These are phyloP conservation scores for Penicillium coprophilum DNA, from an alignment of 495 filamentous ascomycete genomes.

Conservation along the genomic window DNA sequence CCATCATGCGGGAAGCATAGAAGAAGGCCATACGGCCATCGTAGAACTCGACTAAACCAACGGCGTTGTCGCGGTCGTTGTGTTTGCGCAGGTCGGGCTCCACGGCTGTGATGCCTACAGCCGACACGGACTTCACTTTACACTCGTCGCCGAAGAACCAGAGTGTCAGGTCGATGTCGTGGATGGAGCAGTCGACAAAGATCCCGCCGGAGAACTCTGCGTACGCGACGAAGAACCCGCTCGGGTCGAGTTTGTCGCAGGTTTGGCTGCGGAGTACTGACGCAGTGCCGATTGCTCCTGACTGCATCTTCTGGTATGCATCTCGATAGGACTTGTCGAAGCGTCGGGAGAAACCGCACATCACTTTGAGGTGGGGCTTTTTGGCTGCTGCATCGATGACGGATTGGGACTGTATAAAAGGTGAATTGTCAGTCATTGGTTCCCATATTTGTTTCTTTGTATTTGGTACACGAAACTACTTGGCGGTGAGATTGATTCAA, in stretches of 20 bases:
- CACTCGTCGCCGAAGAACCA: slow-evolving; percentile 57
- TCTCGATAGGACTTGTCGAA: slow-evolving; percentile 59
- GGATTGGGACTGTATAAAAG: slow-evolving; percentile 43
- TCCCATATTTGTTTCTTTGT: neutral
- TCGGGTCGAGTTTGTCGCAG: slow-evolving; percentile 56
- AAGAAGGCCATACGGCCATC: slow-evolving; percentile 61
- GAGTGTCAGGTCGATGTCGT: slow-evolving; percentile 58
- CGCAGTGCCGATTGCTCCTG: slow-evolving; percentile 51
- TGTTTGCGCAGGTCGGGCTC: slow-evolving; percentile 59
- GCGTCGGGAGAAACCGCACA: slow-evolving; percentile 60
- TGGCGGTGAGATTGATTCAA: neutral
- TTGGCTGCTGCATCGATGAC: slow-evolving; percentile 51
- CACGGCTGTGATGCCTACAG: slow-evolving; percentile 58
- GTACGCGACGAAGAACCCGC: slow-evolving; percentile 57
- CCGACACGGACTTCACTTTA: slow-evolving; percentile 50
- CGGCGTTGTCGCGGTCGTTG: slow-evolving; percentile 62
- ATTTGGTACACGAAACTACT: neutral
- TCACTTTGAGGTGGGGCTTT: slow-evolving; percentile 47
- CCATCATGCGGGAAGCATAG: slow-evolving; percentile 62
- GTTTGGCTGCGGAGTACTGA: slow-evolving; percentile 57
- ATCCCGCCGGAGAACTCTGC: slow-evolving; percentile 59
- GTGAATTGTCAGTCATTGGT: neutral
- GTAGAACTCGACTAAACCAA: slow-evolving; percentile 63
- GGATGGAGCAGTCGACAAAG: slow-evolving; percentile 59
- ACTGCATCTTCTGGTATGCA: slow-evolving; percentile 45